A percentile compares a stretch with the other conserved stretches of the same genome.
phyloP scores from a whole-genome alignment of 2,329 filamentous ascomycete species.

The Trichoderma asperellum region DNA sequence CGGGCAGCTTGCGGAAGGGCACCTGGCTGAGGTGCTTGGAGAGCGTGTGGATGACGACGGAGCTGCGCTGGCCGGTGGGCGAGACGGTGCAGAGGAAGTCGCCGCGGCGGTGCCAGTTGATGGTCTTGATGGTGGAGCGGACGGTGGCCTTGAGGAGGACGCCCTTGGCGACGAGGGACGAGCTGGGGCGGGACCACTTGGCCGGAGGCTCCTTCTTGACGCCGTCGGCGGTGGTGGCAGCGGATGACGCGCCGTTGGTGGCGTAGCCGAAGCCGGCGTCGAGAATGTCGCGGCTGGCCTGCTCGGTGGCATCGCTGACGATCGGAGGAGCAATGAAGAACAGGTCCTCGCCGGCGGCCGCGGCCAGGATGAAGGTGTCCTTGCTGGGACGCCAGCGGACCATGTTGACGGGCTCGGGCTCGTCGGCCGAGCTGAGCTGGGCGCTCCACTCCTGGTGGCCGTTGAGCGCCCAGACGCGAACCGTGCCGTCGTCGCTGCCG shows the following conservation, averaged over 20 bases:
- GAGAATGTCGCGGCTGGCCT: slow-evolving; percentile 73
- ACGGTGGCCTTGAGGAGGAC: slow-evolving; percentile 82
- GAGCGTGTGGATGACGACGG: slow-evolving; percentile 91
- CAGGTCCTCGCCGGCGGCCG: slow-evolving; percentile 80
- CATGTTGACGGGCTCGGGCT: slow-evolving; percentile 70
- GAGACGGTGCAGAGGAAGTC: slow-evolving; percentile 95
- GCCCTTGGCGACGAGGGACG: slow-evolving; percentile 73
- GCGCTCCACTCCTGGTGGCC: slow-evolving; percentile 87
- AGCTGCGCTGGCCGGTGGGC: slow-evolving; percentile 73
- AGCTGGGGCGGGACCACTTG: slow-evolving; percentile 80
- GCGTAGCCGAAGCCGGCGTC: slow-evolving; percentile 94
- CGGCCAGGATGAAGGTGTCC: slow-evolving; percentile 80
- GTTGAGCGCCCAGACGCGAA: slow-evolving; percentile 89
- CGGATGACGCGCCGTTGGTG: slow-evolving; percentile 61
- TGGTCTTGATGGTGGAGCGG: slow-evolving; percentile 78
- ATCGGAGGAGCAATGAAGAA: slow-evolving; percentile 81
- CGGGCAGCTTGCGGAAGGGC: slow-evolving; percentile 80
- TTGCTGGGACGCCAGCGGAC: slow-evolving; percentile 88
- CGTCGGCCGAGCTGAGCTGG: slow-evolving; percentile 71
- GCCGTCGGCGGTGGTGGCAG: slow-evolving; percentile 53
- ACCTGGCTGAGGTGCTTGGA: slow-evolving; percentile 94
- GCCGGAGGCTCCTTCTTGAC: slow-evolving; percentile 74
- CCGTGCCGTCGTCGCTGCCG: slow-evolving; percentile 91
- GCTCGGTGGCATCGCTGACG: slow-evolving; percentile 73
- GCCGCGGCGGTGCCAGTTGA: slow-evolving; percentile 91